Evolutionary conservation across 2,329 filamentous ascomycete genomes (phyloP).

Genomic region (Colletotrichum lupini): DNA sequence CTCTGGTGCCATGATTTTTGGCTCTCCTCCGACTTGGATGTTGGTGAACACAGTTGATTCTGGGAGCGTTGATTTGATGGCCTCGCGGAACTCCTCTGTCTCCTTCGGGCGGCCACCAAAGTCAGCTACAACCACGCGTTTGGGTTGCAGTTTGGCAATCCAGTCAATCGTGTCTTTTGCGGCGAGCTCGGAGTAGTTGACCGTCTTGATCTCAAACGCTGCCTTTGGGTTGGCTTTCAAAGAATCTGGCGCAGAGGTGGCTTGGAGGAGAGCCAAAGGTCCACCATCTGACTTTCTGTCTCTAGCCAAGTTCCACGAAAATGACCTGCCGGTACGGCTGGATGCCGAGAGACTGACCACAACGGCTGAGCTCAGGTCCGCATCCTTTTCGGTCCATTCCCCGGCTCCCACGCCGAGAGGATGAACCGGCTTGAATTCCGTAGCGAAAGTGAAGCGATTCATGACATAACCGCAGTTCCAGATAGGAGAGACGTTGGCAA

Average conservation of each 20-base stretch:
- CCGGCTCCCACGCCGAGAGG: conserved; percentile 29
- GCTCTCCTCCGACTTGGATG: conserved; percentile 14
- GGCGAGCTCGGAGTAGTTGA: conserved; percentile 27
- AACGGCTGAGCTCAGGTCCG: conserved; percentile 46
- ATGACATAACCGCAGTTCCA: conserved; percentile 45
- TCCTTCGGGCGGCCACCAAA: conserved; percentile 34
- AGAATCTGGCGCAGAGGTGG: conserved; percentile 38
- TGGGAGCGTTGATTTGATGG: background rate
- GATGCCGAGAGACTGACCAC: conserved; percentile 45
- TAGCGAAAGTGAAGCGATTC: conserved; percentile 45
- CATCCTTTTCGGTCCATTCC: conserved; percentile 44
- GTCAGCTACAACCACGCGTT: conserved; percentile 37
- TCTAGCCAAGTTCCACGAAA: conserved; percentile 41
- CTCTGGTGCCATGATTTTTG: background rate
- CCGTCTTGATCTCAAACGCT: conserved; percentile 23
- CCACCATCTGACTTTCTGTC: conserved; percentile 28
- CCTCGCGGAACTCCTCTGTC: conserved; percentile 10
- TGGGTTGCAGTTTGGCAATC: conserved; percentile 27
- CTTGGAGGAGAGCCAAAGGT: conserved; percentile 42
- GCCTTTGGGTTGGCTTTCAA: background rate
- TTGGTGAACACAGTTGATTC: background rate
- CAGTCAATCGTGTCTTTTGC: conserved; percentile 21
- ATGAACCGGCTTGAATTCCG: conserved; percentile 38
- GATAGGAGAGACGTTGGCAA: conserved; percentile 38
- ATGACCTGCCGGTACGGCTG: conserved; percentile 43